Evolutionary conservation across 805 yeast genomes (phyloP), one percentile per base, ranked within the genome.

Genomic region (Schizosaccharomyces pombe): DNA sequence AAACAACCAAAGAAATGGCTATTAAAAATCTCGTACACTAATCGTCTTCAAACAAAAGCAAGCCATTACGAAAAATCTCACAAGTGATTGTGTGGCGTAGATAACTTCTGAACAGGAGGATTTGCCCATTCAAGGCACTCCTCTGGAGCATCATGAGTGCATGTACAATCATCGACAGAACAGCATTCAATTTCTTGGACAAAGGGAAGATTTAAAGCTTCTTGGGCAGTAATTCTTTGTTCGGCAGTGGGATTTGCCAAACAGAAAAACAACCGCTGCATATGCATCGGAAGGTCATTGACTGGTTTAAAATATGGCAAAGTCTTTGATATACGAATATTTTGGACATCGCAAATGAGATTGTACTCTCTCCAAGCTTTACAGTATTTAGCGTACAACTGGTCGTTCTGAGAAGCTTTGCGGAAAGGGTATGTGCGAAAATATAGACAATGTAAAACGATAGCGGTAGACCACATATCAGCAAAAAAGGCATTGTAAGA

Each of bases 391-490:
- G 22, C 47, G 54, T 60, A 65, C 39, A 62, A 56, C 32, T 52
- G 33, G 40, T 66, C 67, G 19, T 55, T 54, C 39, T 33, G 37
- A 30, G 56, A 60, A n/a, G 68, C 68, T 53, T 60, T 59, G 32
- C 57, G 39, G 47, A 65, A 65, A 3, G 65, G 61, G 16, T 58
- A 60, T 0, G 67, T 68, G 16, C 64, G 64, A 47, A 58, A 61
- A 14, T 62, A 72, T 89, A 85, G 81, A 5, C 94, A 93, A 85
- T 85, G 80, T 63, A 82, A 85, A 34, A 85, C 85, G 9, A 85
- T 89, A 53, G 94, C 95, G 69, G 94, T 84, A 0, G 94, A 79
- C 95, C 95, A 85, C 37, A 85, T 77, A 67, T 85, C 95, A 5
- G 82, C 82, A 34, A 82, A 74, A 56, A 94, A 68, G 1, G 93